A percentile compares a stretch with the other conserved stretches of the same genome.
Evolutionary conservation across 2,329 filamentous ascomycete genomes (phyloP).

Genomic region (Colletotrichum phormii): DNA sequence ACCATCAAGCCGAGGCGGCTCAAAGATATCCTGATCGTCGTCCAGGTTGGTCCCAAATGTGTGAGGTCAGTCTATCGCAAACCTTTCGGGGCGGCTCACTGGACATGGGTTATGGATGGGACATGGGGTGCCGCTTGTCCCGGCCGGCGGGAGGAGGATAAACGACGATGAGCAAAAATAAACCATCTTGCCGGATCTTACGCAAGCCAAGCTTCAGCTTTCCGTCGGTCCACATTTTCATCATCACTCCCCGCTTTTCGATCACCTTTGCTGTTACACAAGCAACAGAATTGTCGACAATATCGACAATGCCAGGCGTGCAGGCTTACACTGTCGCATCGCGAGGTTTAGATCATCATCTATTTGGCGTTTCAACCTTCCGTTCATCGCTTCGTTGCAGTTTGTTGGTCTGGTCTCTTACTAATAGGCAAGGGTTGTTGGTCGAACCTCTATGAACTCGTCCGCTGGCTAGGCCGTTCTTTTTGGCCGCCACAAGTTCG

Average conservation of each 20-base stretch:
- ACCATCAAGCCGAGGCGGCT: not conserved
- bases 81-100: constrained; percentile 20
- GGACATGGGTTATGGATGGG: constrained; percentile 2
- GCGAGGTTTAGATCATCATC: not conserved
- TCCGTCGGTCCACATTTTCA: constrained; percentile 25
- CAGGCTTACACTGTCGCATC: constrained; percentile 16
- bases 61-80: constrained; percentile 6
- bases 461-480: not conserved
- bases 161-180: constrained; percentile 16
- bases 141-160: not conserved
- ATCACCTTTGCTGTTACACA: not conserved
- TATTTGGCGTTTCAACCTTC: not conserved
- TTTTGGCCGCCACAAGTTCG: not conserved
- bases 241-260: constrained; percentile 11
- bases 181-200: constrained; percentile 24
- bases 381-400: not conserved
- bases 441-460: not conserved
- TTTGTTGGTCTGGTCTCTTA: not conserved
- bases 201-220: constrained; percentile 34
- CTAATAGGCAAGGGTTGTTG: not conserved
- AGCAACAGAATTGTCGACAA: not conserved
- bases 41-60: not conserved
- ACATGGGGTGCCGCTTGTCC: not conserved
- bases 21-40: not conserved
- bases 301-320: not conserved